Conservation (phyloP, 2,329 filamentous ascomycete genomes). For the Neopestalotiopsis clavispora region DNA sequence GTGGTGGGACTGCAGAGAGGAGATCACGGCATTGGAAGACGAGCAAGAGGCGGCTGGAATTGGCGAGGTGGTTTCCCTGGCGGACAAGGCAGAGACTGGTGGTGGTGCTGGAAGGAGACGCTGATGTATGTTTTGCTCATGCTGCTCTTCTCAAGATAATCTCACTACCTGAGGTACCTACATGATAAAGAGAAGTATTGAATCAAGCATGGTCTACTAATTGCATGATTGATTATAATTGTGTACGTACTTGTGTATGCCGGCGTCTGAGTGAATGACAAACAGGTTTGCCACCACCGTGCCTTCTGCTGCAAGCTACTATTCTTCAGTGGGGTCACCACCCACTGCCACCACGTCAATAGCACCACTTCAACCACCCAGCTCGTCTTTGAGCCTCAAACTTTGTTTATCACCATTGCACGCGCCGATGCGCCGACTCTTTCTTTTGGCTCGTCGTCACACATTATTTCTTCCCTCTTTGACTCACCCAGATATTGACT, state of each 20-base stretch:
- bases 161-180: neutral
- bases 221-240: too few relatives aligned
- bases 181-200: too few relatives aligned
- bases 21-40: conserved; percentile 88
- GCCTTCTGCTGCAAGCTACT: neutral
- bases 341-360: neutral
- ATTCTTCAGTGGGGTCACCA: neutral
- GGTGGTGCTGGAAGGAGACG: conserved; percentile 47
- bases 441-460: neutral
- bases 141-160: neutral
- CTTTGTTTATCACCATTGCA: neutral
- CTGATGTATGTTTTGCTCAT: conserved; percentile 21
- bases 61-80: conserved; percentile 88
- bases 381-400: neutral
- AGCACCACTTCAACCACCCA: neutral
- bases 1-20: conserved; percentile 98
- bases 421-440: neutral
- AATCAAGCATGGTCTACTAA: too few relatives aligned
- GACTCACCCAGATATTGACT: neutral
- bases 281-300: too few relatives aligned
- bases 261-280: too few relatives aligned
- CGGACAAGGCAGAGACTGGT: conserved; percentile 67
- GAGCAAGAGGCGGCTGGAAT: conserved; percentile 96
- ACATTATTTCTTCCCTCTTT: neutral
- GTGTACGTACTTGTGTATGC: too few relatives aligned